Evolutionary conservation across 192 early-diverging fungal species (phyloP).

Genomic region (Backusella australiensis): DNA sequence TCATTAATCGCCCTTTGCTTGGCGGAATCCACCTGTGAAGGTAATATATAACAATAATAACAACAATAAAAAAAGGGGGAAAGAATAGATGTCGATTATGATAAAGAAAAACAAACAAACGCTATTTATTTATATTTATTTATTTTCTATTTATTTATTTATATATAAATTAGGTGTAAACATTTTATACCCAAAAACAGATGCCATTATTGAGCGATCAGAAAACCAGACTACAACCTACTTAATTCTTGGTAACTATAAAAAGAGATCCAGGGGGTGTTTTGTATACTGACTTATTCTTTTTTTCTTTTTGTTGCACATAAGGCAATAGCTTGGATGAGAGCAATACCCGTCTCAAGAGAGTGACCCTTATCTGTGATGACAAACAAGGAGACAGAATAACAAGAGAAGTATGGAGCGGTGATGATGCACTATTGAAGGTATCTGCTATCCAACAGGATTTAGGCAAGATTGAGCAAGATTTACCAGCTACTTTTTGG

Average conservation of each 20-base stretch:
- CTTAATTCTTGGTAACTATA: slow-evolving; percentile 18
- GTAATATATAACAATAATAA: neutral
- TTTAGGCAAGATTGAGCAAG: neutral
- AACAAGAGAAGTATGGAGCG: neutral
- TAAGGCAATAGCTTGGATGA: slow-evolving; percentile 6
- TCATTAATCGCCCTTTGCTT: neutral
- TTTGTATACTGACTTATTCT: neutral
- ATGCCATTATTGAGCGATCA: slow-evolving; percentile 1
- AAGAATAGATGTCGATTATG: neutral
- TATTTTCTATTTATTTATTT: neutral
- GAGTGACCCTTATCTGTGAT: neutral
- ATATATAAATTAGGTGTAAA: slow-evolving; percentile 8
- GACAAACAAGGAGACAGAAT: slow-evolving; percentile 1
- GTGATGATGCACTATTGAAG: neutral
- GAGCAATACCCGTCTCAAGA: neutral
- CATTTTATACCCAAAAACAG: slow-evolving; percentile 16
- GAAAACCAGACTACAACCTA: slow-evolving; percentile 9
- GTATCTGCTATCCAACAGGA: slow-evolving; percentile 15
- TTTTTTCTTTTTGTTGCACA: neutral
- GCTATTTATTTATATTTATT: neutral
- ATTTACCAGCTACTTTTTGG: slow-evolving; percentile 14
- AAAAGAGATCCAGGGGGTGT: neutral
- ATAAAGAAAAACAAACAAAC: neutral
- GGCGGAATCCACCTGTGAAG: slow-evolving; percentile 4
- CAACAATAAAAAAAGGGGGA: neutral